phyloP scores from a whole-genome alignment of 257 asterid genomes.

The Lantana camara region DNA sequence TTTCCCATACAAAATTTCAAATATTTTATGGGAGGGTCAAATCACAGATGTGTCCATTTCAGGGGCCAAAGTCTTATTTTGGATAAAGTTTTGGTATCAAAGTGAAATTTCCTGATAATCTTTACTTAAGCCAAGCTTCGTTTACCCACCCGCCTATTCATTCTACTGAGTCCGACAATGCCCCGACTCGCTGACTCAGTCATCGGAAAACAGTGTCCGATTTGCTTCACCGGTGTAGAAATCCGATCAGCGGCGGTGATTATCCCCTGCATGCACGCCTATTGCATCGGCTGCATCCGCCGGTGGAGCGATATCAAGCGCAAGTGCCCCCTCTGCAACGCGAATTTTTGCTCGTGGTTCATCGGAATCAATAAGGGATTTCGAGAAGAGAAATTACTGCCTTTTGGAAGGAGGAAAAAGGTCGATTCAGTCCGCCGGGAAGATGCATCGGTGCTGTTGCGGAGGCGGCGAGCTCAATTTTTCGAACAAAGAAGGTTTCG shows the following conservation, averaged over 20 bases:
- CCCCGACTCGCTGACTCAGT: slow-evolving; percentile 24
- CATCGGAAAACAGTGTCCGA: slow-evolving; percentile 43
- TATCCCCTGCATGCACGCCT: slow-evolving; percentile 52
- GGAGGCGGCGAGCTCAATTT: slow-evolving; percentile 28
- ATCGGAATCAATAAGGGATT: slow-evolving; percentile 20
- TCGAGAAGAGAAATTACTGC: slow-evolving; percentile 31
- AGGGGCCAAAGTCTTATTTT: background rate
- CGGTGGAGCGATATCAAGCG: slow-evolving; percentile 58
- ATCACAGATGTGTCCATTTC: too few species aligned
- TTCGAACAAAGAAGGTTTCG: slow-evolving; percentile 22
- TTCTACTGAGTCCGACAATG: background rate
- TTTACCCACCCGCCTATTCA: background rate
- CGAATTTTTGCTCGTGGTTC: slow-evolving; percentile 43
- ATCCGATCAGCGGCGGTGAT: slow-evolving; percentile 40
- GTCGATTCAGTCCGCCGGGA: background rate
- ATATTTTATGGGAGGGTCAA: too few species aligned
- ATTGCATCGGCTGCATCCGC: slow-evolving; percentile 53
- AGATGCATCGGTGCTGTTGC: background rate
- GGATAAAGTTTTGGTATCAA: background rate
- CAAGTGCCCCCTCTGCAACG: slow-evolving; percentile 59
- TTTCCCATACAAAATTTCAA: too few species aligned
- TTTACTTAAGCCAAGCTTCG: background rate
- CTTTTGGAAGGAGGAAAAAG: slow-evolving; percentile 2
- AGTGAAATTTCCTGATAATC: background rate
- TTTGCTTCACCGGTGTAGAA: slow-evolving; percentile 41